phyloP scores from a whole-genome alignment of 371 early-diverging fungal genomes.

The Cokeromyces recurvatus region DNA sequence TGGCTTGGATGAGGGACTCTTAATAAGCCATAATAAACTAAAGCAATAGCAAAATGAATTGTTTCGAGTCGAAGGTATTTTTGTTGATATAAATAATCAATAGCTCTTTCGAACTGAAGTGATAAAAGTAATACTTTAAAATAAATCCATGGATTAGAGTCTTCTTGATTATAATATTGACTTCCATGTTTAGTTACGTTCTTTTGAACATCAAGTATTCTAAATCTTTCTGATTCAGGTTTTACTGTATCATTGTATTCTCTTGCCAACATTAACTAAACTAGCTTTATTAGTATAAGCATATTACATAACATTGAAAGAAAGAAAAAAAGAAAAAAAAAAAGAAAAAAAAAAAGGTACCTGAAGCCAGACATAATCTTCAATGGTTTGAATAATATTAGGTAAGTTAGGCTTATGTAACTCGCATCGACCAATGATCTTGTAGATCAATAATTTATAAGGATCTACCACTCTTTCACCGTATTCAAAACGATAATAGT shows the following conservation, averaged over 20 bases:
- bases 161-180: constrained; percentile 61
- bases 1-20: constrained; percentile 11
- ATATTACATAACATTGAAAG: no score
- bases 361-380: constrained; percentile 83
- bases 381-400: constrained; percentile 59
- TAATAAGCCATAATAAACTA: constrained; percentile 76
- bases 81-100: constrained; percentile 56
- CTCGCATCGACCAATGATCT: constrained; percentile 83
- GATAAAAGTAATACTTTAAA: constrained; percentile 74
- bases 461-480: constrained; percentile 58
- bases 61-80: constrained; percentile 66
- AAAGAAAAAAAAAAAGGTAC: constrained; percentile 5
- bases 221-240: constrained; percentile 52
- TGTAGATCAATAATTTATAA: constrained; percentile 81
- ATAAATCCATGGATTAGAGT: constrained; percentile 67
- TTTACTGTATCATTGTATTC: constrained; percentile 48
- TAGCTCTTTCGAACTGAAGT: constrained; percentile 81
- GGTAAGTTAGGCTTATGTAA: constrained; percentile 57
- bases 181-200: constrained; percentile 55
- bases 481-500: constrained; percentile 31
- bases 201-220: constrained; percentile 65
- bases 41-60: constrained; percentile 84
- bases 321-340: not conserved
- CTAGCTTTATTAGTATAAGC: not conserved
- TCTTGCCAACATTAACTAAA: constrained; percentile 60